Base-by-base conservation (phyloP, 225 moss, liverwort and hornwort genomes). In the Sphagnum tenellum region DNA sequence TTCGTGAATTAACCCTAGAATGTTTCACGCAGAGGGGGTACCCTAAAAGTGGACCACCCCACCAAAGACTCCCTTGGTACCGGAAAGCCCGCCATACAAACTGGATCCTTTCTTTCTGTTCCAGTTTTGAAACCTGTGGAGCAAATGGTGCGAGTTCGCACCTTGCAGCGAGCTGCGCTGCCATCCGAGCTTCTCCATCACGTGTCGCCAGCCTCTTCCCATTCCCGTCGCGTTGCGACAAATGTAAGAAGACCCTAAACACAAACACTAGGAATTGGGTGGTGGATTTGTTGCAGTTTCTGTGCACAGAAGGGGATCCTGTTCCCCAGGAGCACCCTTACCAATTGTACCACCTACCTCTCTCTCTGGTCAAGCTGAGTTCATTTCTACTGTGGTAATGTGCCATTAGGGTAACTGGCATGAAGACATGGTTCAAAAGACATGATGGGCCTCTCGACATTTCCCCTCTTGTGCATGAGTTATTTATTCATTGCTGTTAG, bases 181-280 rank as follows among this genome's bases (percentile, higher is more conserved):
- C 85, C 85, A 44, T 59, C 4, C 7, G 51, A 66, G 58, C 79
- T 82, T 2, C 60, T 86, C 7, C 60, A 75, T 3, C 54, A 74
- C 8, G 69, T 77, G 5, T 86, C 86, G 9, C 86, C 86, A 62
- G 86, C 82, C 11, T 79, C 82, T 52, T 74, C 82, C 11, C 81
- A 86, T 66, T 82, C 86, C 49, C 82, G 76, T 64, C 86, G 86
- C 46, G 82, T 86, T 49, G 86, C 86, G 46, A 66, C 79, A 56
- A 78, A 86, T 59, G 86, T 86, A 49, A 76, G 81, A 29, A 29
- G 29, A 29, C 29, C 29, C 29, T 29, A 29, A 29, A 29, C 29
- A 29, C 29, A 29, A 29, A 29, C 29, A 29, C 29, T 29, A 29
- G 29, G 29, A 29, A 29, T 29, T 29, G 29, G 29, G 29, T 29